Conservation (phyloP, 352 stramenopile genomes). For the Peronospora belbahrii region DNA sequence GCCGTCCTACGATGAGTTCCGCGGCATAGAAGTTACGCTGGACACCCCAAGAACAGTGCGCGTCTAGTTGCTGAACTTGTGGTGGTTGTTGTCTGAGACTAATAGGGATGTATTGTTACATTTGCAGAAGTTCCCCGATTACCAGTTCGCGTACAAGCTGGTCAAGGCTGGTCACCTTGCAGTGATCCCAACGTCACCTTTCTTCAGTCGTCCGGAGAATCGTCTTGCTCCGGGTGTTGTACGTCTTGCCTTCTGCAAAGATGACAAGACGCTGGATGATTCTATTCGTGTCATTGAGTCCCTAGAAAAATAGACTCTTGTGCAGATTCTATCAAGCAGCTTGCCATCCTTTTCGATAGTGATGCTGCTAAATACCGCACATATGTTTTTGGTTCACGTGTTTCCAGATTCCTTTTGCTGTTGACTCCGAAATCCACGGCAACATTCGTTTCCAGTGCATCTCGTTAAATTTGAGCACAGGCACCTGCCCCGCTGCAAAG, state of each 20-base stretch:
- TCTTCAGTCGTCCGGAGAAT: constrained; percentile 86
- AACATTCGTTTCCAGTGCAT: constrained; percentile 85
- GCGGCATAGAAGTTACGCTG: constrained; percentile 37
- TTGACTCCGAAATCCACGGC: constrained; percentile 59
- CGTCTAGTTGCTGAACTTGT: constrained; percentile 3
- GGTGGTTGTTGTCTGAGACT: constrained; percentile 1
- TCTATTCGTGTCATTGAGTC: constrained; percentile 74
- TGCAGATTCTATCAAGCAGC: not conserved
- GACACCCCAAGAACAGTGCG: constrained; percentile 53
- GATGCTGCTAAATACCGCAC: constrained; percentile 6
- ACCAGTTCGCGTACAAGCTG: constrained; percentile 86
- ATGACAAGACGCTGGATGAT: constrained; percentile 88
- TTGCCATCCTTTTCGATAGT: constrained; percentile 4
- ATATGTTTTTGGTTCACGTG: constrained; percentile 34
- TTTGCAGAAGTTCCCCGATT: constrained; percentile 70
- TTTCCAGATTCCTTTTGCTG: constrained; percentile 41
- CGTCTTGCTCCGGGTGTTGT: constrained; percentile 66
- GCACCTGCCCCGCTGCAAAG: constrained; percentile 48
- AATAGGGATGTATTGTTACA: not conserved
- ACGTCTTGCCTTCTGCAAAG: constrained; percentile 96
- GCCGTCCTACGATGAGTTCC: constrained; percentile 68
- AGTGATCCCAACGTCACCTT: constrained; percentile 90
- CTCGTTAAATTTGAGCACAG: constrained; percentile 71
- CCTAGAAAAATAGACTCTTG: constrained; percentile 27
- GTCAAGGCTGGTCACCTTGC: constrained; percentile 87